These are phyloP conservation scores for Yamadazyma atmosphaerica DNA, from an alignment of 1,139 yeast genomes.

Conservation along the genomic window DNA sequence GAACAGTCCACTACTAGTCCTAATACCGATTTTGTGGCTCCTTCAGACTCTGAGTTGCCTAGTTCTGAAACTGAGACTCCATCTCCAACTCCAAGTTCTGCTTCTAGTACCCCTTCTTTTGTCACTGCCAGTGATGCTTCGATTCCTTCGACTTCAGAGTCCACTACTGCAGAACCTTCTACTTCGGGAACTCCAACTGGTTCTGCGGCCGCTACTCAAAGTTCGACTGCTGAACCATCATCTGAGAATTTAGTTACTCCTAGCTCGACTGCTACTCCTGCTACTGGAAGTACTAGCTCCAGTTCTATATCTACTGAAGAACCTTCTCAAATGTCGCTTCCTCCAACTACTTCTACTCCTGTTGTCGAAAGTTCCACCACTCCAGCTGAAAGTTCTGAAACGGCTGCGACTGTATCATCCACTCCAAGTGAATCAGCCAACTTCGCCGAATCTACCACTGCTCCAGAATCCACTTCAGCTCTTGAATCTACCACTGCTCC, in stretches of 20 bases:
- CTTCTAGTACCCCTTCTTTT: slow-evolving; percentile 1
- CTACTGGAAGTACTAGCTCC: background rate
- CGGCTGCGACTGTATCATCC: background rate
- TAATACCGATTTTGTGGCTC: slow-evolving; percentile 3
- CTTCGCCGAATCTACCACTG: background rate
- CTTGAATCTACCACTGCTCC: background rate
- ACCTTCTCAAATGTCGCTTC: background rate
- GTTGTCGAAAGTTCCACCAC: background rate
- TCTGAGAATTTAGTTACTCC: background rate
- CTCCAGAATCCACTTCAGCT: background rate
- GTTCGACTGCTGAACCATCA: background rate
- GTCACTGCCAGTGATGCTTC: slow-evolving; percentile 2
- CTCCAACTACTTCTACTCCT: background rate
- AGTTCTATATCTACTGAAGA: slow-evolving; percentile 1
- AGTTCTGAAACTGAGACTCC: background rate
- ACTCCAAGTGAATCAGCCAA: background rate
- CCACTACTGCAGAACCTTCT: slow-evolving; percentile 1
- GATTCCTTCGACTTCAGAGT: slow-evolving; percentile 1
- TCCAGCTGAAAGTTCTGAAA: background rate
- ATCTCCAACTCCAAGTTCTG: background rate
- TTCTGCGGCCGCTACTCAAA: background rate
- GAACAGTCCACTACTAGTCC: slow-evolving; percentile 1
- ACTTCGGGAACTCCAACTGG: slow-evolving; percentile 3
- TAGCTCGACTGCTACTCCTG: background rate
- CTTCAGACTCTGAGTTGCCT: slow-evolving; percentile 1